Base-by-base conservation (phyloP, 169 alveolate genomes). In the Eimeria maxima region DNA sequence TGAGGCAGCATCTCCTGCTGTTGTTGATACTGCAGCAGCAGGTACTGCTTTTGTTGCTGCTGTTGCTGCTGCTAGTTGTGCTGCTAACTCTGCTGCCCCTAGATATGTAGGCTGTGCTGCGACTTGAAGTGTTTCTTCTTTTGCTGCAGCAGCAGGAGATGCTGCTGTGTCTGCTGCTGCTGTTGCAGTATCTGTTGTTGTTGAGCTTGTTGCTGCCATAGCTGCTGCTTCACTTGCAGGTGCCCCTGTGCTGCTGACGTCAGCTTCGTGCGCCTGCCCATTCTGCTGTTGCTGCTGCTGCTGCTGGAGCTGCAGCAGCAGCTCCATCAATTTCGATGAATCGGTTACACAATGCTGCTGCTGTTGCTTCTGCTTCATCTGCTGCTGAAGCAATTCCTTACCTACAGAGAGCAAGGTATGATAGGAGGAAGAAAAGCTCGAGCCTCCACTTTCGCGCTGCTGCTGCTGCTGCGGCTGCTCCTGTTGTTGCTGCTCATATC, bases 221-320 rank as follows among this genome's bases (percentile, higher is more conserved):
- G 84, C 84, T 73, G 84, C 14, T 33, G 47, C 84, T 44, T 73
- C 84, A n/a, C 55, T n/a, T 20, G 53, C 24, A 13, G 50, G 38
- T 73, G 55, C 84, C 33, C 57, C 55, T 33, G 84, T 44, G 84
- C 33, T 73, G 47, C 57, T 73, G n/a, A 4, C 55, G 38, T 18
- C 55, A 18, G 53, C 50, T 4, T n/a, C 84, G 7, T 6, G 84
- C 10, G 27, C 55, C 33, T 14, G 84, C 55, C 55, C 33, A 4
- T 18, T 20, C 55, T 73, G 57, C 57, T 38, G 55, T 20, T 73
- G 84, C 55, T 44, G 50, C 24, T 44, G 47, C 22, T 71, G 81
- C 47, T 14, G 84, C 55, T 18, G 84, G 14, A 73, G 55, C 84
- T 73, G 84, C 84, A 29, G 16, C 84, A 16, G 55, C 84, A 44